These are phyloP conservation scores for Skeletonema marinoi DNA, from an alignment of 108 stramenopile genomes.

Conservation along the genomic window DNA sequence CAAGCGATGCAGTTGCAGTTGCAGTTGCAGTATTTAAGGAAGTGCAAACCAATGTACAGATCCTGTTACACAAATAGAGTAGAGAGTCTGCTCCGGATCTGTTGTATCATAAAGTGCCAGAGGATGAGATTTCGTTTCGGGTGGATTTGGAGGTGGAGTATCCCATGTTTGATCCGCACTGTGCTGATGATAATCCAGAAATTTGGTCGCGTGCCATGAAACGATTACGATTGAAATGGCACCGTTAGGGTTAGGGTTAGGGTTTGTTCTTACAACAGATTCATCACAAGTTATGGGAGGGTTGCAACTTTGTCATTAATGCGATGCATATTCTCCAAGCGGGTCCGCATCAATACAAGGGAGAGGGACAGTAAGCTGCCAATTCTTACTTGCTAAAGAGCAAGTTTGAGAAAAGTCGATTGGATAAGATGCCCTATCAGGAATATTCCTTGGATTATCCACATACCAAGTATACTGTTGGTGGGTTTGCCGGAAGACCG, in stretches of 20 bases:
- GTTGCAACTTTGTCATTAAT: slow-evolving; percentile 59
- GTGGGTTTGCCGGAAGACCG: slow-evolving; percentile 86
- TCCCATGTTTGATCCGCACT: slow-evolving; percentile 14
- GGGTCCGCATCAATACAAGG: slow-evolving; percentile 42
- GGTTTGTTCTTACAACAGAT: slow-evolving; percentile 83
- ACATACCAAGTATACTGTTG: slow-evolving; percentile 78
- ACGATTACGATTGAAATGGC: slow-evolving; percentile 69
- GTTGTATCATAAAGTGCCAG: not conserved
- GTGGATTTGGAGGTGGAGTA: slow-evolving; percentile 34
- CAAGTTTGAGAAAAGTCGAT: slow-evolving; percentile 43
- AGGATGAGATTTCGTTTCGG: not conserved
- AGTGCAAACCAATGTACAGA: too few species aligned
- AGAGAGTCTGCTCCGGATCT: too few species aligned
- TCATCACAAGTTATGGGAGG: slow-evolving; percentile 78
- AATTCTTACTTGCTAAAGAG: not conserved
- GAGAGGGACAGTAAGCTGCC: slow-evolving; percentile 6
- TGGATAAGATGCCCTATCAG: slow-evolving; percentile 70
- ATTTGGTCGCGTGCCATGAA: slow-evolving; percentile 14
- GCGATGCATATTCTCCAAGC: slow-evolving; percentile 78
- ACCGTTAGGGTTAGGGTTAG: slow-evolving; percentile 31
- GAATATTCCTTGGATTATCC: slow-evolving; percentile 78
- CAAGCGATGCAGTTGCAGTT: too few species aligned
- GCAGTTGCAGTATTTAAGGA: too few species aligned
- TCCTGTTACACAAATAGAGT: too few species aligned
- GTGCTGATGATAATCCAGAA: slow-evolving; percentile 17